Evolutionary conservation across 106 monocot species (phyloP), one percentile per base, ranked within the genome.

Genomic region (Acorus gramineus): DNA sequence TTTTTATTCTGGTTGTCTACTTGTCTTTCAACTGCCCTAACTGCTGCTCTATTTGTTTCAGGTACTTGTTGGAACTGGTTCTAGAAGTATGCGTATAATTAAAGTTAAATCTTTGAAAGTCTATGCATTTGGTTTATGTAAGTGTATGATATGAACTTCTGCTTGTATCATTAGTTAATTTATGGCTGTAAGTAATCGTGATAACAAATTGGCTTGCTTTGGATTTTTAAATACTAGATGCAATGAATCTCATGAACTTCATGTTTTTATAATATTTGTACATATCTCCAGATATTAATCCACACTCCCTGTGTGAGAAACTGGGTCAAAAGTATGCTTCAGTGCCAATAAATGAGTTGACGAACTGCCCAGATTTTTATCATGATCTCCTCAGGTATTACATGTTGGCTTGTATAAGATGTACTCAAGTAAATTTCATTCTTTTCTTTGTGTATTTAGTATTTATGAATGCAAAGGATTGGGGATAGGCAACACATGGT

Each of bases 51-150:
- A 28, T 28, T 28, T 28, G 10, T 74, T 82, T 72, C 83, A 98
- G 98, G 79, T 98, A 28, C 98, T 98, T 84, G 91, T 98, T 12
- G 98, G 83, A 55, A 98, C 74, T 64, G 98, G 91, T 69, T 91
- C 70, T 44, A 82, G 84, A 77, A 89, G 61, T 53, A 75, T 98
- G 85, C 81, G 66, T 77, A 67, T 98, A 69, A 71, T 98, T 62
- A 96, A 66, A 62, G 46, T 98, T 43, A 98, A 92, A 66, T 77
- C 87, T 68, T 13, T 98, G 76, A 85, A 85, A 56, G 61, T 98
- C 44, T 98, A 98, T 76, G 98, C 98, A 70, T 98, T 98, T 80
- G 98, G 98, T 62, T 69, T 98, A 76, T 98, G 98, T 98, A 64
- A 92, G 91, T 83, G 28, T 28, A 28, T 28, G 28, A 28, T 28